Base-by-base conservation (phyloP, 805 yeast genomes). In the Schwanniomyces sp. region DNA sequence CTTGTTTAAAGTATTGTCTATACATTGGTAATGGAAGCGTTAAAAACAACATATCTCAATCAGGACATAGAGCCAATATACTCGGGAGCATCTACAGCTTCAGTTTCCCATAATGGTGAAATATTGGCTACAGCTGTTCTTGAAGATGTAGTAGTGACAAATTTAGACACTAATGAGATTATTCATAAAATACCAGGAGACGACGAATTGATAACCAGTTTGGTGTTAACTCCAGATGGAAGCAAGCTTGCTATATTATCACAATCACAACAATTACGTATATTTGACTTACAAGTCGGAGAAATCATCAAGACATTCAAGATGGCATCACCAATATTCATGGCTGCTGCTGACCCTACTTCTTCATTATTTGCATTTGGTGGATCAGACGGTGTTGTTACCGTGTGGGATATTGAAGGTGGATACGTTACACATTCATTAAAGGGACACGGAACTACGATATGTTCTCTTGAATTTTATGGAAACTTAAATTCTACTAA, bases 361-460 rank as follows among this genome's bases (percentile, higher is more conserved):
- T 85, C 96, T 2, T 83, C 96, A 2, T 72, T 94, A 32, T 81
- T 91, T 59, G 96, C 97, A 16, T 84, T 94, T 60, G 99, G 99
- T 34, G 91, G 96, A 41, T 87, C 97, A 0, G 99, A 94, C 66
- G 98, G 99, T 41, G 79, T 84, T 37, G 86, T 91, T 14, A 84
- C 88, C 40, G 95, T 94, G 1, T 91, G 96, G 86, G 99, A 94
- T 65, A 78, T 94, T 32, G 91, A 84, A 53, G 91, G 91, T 30
- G 91, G 94, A 1, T 89, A 79, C 54, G 81, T 86, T 3, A 94
- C 99, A 0, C 99, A 94, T 66, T 84, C 89, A 11, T 77, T 94
- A 48, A 86, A 88, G 64, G 98, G 99, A 0, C 99, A 94, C 64
- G 96, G 96, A 17, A 85, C 94, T 10, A 86, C 96, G 2, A 77